phyloP scores from a whole-genome alignment of 208 protist species.

The Trypanosoma scelopori region DNA sequence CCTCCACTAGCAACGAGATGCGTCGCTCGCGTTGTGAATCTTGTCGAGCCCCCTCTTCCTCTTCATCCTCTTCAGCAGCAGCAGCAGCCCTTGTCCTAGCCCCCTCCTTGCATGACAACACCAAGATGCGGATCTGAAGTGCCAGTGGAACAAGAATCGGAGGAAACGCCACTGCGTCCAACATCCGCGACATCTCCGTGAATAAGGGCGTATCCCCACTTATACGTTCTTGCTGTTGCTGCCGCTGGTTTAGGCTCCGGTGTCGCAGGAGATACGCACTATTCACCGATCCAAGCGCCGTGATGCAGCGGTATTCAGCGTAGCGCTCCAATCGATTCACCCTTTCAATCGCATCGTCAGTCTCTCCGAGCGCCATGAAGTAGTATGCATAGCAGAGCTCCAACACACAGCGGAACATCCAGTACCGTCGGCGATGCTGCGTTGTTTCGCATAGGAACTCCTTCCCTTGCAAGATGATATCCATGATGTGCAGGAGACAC shows the following conservation, averaged over 20 bases:
- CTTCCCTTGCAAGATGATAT: constrained; percentile 32
- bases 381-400: constrained; percentile 41
- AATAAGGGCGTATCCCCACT: not conserved
- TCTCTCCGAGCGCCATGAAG: constrained; percentile 47
- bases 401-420: constrained; percentile 26
- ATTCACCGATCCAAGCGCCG: constrained; percentile 16
- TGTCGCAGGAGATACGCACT: not conserved
- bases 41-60: not conserved
- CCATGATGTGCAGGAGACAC: constrained; percentile 25
- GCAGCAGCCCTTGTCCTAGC: no score
- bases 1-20: constrained; percentile 9
- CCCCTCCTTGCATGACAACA: constrained; percentile 5
- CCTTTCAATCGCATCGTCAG: constrained; percentile 26
- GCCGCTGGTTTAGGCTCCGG: not conserved
- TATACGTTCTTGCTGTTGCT: not conserved
- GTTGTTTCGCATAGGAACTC: constrained; percentile 17
- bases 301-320: constrained; percentile 26
- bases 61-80: not conserved
- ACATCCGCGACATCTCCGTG: constrained; percentile 1
- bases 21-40: not conserved
- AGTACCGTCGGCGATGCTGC: constrained; percentile 29
- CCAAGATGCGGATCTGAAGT: constrained; percentile 25
- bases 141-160: constrained; percentile 27
- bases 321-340: constrained; percentile 15
- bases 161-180: constrained; percentile 3